A percentile compares a stretch with the other conserved stretches of the same genome.
Evolutionary conservation across 306 rosid species (phyloP).

Genomic region (Gastrolobium bilobum): DNA sequence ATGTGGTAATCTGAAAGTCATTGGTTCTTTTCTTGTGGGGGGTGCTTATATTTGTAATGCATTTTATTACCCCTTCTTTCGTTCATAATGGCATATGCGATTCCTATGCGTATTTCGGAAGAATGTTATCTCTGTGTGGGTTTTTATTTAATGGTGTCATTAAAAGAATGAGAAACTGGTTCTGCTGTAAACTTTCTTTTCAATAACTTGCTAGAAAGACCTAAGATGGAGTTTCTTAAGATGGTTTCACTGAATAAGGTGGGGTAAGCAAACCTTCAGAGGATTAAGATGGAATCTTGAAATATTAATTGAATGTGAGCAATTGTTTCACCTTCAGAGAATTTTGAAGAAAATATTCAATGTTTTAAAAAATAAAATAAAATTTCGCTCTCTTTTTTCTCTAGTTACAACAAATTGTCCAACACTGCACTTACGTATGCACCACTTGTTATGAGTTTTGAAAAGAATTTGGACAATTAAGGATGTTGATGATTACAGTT

Average conservation of each 20-base stretch:
- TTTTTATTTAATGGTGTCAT: slow-evolving; percentile 2
- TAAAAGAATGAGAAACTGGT: slow-evolving; percentile 5
- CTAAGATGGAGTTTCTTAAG: neutral
- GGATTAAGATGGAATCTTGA: slow-evolving; percentile 9
- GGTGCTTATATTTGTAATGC: neutral
- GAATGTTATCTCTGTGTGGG: neutral
- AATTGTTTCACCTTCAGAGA: neutral
- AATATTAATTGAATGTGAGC: slow-evolving; percentile 9
- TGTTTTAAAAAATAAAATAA: neutral
- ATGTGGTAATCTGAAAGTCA: neutral
- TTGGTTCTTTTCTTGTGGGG: neutral
- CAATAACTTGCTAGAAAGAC: neutral
- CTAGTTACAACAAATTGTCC: neutral
- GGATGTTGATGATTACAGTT: neutral
- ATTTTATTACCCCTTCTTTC: neutral
- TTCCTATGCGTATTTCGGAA: slow-evolving; percentile 18
- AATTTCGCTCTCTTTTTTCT: neutral
- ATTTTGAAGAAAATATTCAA: neutral
- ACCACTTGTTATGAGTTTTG: slow-evolving; percentile 3
- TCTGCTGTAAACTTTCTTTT: neutral
- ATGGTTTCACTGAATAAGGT: slow-evolving; percentile 16
- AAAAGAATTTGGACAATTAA: neutral
- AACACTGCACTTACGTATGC: neutral
- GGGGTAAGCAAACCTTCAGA: neutral
- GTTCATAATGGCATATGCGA: neutral